Conservation (phyloP, 2,329 filamentous ascomycete genomes). For the Fusarium avenaceum region DNA sequence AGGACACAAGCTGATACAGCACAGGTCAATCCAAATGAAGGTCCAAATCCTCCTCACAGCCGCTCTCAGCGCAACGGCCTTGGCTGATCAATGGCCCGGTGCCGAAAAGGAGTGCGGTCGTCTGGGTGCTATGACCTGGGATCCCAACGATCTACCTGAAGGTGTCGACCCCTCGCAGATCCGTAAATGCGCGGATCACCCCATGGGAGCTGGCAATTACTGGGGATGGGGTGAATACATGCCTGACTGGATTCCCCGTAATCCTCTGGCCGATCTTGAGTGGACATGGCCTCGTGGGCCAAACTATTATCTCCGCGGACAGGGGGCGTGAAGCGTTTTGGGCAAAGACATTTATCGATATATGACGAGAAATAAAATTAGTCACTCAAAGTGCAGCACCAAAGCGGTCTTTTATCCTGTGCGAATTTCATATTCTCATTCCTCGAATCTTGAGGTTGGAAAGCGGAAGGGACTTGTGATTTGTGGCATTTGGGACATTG, state of each 20-base stretch:
- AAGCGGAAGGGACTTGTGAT: not conserved
- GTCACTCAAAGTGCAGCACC: not conserved
- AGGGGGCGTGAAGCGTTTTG: no score
- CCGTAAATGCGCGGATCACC: constrained; percentile 32
- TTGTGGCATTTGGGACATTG: no score
- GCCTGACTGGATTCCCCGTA: constrained; percentile 29
- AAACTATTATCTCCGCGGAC: no score
- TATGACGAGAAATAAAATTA: not conserved
- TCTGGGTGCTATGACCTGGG: constrained; percentile 35
- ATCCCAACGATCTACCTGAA: constrained; percentile 22
- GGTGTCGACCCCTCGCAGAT: constrained; percentile 10
- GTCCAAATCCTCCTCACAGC: constrained; percentile 7
- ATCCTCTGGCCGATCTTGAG: constrained; percentile 18
- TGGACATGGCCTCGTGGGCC: not conserved
- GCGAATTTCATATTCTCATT: not conserved
- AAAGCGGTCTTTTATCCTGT: not conserved
- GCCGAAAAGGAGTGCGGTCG: constrained; percentile 30
- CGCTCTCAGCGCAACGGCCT: not conserved
- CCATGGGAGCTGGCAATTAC: constrained; percentile 27
- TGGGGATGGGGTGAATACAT: constrained; percentile 37
- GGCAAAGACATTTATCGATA: not conserved
- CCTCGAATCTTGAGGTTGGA: not conserved
- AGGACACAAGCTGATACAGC: not conserved
- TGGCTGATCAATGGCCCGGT: constrained; percentile 19
- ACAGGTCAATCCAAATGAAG: constrained; percentile 12